These are phyloP conservation scores for Aspergillus baeticus DNA, from an alignment of 495 filamentous ascomycete species.

Conservation along the genomic window DNA sequence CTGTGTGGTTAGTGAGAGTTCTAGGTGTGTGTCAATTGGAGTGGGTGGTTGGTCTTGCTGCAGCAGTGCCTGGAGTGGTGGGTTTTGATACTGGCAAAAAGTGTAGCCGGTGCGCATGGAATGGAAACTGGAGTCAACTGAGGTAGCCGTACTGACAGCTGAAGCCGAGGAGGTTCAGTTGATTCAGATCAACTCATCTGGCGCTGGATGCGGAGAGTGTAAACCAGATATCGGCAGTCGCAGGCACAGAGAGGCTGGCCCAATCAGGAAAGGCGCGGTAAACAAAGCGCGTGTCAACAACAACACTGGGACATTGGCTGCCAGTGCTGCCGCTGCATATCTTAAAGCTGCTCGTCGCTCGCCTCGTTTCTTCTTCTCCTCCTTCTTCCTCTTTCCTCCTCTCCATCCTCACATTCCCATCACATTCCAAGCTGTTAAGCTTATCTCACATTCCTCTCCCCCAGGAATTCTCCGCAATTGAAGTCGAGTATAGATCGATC, in stretches of 20 bases:
- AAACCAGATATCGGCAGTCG: neutral
- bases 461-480: constrained; percentile 20
- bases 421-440: constrained; percentile 24
- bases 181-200: neutral
- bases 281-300: constrained; percentile 29
- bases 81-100: neutral
- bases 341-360: constrained; percentile 15
- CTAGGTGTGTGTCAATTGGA: neutral
- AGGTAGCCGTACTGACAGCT: neutral
- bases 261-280: constrained; percentile 29
- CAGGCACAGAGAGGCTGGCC: constrained; percentile 15
- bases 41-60: neutral
- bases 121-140: neutral
- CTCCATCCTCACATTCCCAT: constrained; percentile 19
- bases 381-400: constrained; percentile 16
- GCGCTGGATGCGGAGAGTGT: neutral
- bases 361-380: constrained; percentile 13
- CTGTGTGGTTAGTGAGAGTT: no score
- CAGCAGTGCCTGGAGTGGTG: constrained; percentile 2
- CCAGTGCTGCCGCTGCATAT: neutral
- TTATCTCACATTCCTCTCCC: constrained; percentile 26
- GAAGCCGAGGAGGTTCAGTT: neutral
- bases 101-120: neutral
- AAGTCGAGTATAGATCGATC: constrained; percentile 21
- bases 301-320: no score